These are phyloP conservation scores for Cicer bijugum DNA, from an alignment of 306 rosid species.

Conservation along the genomic window DNA sequence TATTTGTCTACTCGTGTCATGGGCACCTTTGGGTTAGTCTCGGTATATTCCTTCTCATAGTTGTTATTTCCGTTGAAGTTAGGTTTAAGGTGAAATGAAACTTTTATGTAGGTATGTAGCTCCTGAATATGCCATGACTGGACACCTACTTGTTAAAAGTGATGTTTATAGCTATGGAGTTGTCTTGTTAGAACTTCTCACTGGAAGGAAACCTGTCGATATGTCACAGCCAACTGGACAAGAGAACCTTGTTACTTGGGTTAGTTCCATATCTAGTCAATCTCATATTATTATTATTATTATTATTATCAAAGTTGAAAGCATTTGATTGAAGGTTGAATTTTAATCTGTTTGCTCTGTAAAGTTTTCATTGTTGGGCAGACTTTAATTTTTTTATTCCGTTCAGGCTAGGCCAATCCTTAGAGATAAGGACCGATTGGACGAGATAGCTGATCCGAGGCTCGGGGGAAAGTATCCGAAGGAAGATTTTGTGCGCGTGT, in stretches of 20 bases:
- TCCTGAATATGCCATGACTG: slow-evolving; percentile 99
- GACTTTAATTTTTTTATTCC: slow-evolving; percentile 42
- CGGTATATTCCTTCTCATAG: slow-evolving; percentile 34
- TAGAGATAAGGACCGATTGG: slow-evolving; percentile 87
- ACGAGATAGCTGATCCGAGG: slow-evolving; percentile 79
- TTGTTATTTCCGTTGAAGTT: slow-evolving; percentile 27
- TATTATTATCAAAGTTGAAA: slow-evolving; percentile 34
- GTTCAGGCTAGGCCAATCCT: slow-evolving; percentile 95
- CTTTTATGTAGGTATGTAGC: slow-evolving; percentile 81
- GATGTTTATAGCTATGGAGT: slow-evolving; percentile 99
- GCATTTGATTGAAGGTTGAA: slow-evolving; percentile 21
- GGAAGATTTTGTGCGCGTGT: slow-evolving; percentile 89
- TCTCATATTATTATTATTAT: slow-evolving; percentile 30
- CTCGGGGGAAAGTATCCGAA: slow-evolving; percentile 89
- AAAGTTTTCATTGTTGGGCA: slow-evolving; percentile 1
- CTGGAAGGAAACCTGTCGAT: slow-evolving; percentile 95
- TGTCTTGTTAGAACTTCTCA: slow-evolving; percentile 87
- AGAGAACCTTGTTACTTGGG: slow-evolving; percentile 98
- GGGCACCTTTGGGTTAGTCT: slow-evolving; percentile 98
- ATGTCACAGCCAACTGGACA: slow-evolving; percentile 96
- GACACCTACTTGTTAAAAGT: slow-evolving; percentile 96
- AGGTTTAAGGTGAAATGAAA: slow-evolving; percentile 40
- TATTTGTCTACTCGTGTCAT: slow-evolving; percentile 97
- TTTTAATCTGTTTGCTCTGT: background rate
- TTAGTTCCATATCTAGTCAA: slow-evolving; percentile 51